phyloP scores from a whole-genome alignment of 2,329 filamentous ascomycete species.

The Cercospora berteroae region DNA sequence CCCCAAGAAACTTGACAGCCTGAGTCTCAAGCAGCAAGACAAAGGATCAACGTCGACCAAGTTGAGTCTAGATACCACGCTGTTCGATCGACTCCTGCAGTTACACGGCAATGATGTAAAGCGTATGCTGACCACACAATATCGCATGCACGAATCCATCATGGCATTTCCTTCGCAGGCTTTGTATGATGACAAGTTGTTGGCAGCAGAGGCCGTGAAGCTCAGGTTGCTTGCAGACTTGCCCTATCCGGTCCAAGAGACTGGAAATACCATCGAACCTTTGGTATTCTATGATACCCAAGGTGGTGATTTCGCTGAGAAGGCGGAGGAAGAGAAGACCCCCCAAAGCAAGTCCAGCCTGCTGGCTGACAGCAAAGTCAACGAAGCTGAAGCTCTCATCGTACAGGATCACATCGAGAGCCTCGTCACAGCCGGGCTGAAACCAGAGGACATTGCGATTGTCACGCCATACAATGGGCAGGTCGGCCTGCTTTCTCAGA shows the following conservation, averaged over 20 bases:
- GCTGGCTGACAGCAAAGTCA: conserved; percentile 79
- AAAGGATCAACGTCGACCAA: conserved; percentile 38
- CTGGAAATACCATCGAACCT: conserved; percentile 83
- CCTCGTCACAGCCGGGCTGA: conserved; percentile 76
- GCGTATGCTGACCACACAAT: conserved; percentile 92
- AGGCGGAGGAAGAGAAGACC: conserved; percentile 66
- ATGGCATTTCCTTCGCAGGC: conserved; percentile 92
- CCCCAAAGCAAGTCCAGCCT: conserved; percentile 53
- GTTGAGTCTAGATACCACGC: conserved; percentile 70
- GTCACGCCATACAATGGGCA: conserved; percentile 97
- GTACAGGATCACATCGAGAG: conserved; percentile 74
- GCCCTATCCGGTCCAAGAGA: conserved; percentile 72
- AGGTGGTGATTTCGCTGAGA: conserved; percentile 73
- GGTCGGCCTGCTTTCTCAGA: conserved; percentile 70
- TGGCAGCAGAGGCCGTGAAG: conserved; percentile 78
- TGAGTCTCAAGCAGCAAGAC: conserved; percentile 20
- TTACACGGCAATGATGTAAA: conserved; percentile 83
- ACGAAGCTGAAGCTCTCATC: conserved; percentile 82
- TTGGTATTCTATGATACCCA: conserved; percentile 95
- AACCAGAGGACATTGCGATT: conserved; percentile 81
- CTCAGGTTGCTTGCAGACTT: conserved; percentile 72
- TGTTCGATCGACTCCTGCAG: conserved; percentile 83
- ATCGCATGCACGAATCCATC: conserved; percentile 95
- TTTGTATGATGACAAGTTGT: conserved; percentile 77
- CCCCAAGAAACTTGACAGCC: conserved; percentile 4